These are phyloP conservation scores for Nannochloris sp. DNA, from an alignment of 139 green algal species.

Conservation along the genomic window DNA sequence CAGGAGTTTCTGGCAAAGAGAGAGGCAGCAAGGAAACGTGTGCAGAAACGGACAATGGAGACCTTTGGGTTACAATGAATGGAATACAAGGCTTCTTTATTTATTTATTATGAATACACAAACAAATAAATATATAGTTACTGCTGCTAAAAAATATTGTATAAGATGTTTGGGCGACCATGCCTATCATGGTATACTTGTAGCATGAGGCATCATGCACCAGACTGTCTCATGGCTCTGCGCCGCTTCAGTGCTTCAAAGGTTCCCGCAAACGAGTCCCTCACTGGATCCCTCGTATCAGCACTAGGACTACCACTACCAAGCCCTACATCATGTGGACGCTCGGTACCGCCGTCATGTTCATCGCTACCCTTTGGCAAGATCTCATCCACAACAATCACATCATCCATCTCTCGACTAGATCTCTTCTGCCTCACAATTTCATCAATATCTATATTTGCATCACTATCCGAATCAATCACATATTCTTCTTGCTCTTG, in stretches of 20 bases:
- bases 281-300: not conserved
- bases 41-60: conserved; percentile 52
- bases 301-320: not conserved
- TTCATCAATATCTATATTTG: conserved; percentile 5
- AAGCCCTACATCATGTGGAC: not conserved
- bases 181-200: not conserved
- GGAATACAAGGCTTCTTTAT: not conserved
- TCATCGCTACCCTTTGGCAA: not conserved
- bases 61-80: conserved; percentile 41
- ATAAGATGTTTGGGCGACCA: too few species aligned
- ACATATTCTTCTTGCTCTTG: not conserved
- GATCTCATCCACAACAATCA: too few species aligned
- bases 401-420: not conserved
- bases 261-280: too few species aligned
- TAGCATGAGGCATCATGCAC: not conserved
- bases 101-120: conserved; percentile 4
- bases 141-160: too few species aligned
- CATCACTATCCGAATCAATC: conserved; percentile 2
- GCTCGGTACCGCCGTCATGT: not conserved
- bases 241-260: not conserved
- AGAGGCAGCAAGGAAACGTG: conserved; percentile 58
- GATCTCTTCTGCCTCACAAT: conserved; percentile 3
- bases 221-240: not conserved
- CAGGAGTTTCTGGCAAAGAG: conserved; percentile 46
- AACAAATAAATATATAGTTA: too few species aligned